Percentiles rank a stretch among this genome's conserved stretches.
Conservation (phyloP, 768 basidiomycete genomes). For the Tylopilus sp. region DNA sequence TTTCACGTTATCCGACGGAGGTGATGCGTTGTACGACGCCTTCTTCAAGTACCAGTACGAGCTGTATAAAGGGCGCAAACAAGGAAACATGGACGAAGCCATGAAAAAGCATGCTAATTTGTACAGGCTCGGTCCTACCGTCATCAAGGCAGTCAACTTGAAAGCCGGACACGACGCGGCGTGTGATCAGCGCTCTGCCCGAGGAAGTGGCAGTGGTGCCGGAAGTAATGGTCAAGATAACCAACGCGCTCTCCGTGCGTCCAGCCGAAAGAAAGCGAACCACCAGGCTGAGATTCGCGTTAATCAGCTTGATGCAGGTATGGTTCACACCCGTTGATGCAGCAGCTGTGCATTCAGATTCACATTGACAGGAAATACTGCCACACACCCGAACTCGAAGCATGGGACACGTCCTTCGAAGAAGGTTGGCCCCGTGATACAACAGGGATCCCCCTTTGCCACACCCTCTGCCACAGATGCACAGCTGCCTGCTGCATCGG, state of each 20-base stretch:
- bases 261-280: not conserved
- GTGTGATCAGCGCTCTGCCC: not conserved
- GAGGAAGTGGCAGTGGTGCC: not conserved
- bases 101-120: not conserved
- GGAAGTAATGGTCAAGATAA: not conserved
- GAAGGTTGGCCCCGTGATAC: not conserved
- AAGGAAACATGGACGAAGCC: not conserved
- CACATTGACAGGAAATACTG: not conserved
- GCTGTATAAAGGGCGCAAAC: not conserved
- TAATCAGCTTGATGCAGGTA: slow-evolving; percentile 10
- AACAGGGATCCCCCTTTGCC: not conserved
- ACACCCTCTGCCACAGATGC: not conserved
- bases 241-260: not conserved
- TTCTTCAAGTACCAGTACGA: slow-evolving; percentile 22
- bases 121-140: slow-evolving; percentile 2
- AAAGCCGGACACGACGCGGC: not conserved
- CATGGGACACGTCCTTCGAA: not conserved
- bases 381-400: not conserved
- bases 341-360: not conserved
- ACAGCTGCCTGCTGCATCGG: not conserved
- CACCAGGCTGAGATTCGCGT: not conserved
- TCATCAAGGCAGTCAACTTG: slow-evolving; percentile 5
- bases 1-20: slow-evolving; percentile 7
- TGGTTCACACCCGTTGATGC: not conserved
- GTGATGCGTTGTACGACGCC: slow-evolving; percentile 11